A percentile compares a stretch with the other conserved stretches of the same genome.
These are phyloP conservation scores for Penicillium sp. DNA, from an alignment of 2,329 filamentous ascomycete species.

Conservation along the genomic window DNA sequence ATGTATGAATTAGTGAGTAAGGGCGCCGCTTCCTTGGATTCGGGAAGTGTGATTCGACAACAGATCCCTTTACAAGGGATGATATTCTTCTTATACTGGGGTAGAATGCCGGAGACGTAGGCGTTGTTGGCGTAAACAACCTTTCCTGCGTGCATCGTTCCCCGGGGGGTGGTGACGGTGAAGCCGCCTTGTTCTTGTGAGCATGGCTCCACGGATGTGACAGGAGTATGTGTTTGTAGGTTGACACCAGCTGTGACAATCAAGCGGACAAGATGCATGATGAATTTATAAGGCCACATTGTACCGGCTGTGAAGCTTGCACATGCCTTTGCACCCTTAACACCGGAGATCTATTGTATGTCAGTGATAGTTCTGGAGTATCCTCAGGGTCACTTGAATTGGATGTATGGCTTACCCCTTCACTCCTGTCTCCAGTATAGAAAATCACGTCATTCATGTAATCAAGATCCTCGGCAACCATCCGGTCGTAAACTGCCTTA, in stretches of 20 bases:
- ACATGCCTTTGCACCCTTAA: slow-evolving; percentile 41
- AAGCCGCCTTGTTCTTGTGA: slow-evolving; percentile 61
- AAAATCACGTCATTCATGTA: slow-evolving; percentile 37
- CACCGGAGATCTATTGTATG: slow-evolving; percentile 34
- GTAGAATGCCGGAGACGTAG: slow-evolving; percentile 76
- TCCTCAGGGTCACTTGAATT: neutral
- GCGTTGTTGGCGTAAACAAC: slow-evolving; percentile 82
- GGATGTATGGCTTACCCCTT: slow-evolving; percentile 25
- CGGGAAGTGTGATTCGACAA: slow-evolving; percentile 34
- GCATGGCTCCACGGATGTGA: slow-evolving; percentile 27
- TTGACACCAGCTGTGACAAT: slow-evolving; percentile 49
- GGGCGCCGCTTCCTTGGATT: slow-evolving; percentile 24
- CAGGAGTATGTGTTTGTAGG: slow-evolving; percentile 56
- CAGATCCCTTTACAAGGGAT: slow-evolving; percentile 70
- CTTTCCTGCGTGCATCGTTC: slow-evolving; percentile 61
- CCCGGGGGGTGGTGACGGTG: slow-evolving; percentile 60
- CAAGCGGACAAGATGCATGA: slow-evolving; percentile 67
- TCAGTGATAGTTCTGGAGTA: neutral
- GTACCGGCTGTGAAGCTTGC: slow-evolving; percentile 39
- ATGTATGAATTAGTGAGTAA: slow-evolving; percentile 55
- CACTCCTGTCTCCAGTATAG: slow-evolving; percentile 27
- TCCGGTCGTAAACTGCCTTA: slow-evolving; percentile 28
- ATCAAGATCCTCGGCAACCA: slow-evolving; percentile 29
- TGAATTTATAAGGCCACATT: slow-evolving; percentile 73
- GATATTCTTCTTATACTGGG: slow-evolving; percentile 68